Base-by-base conservation (phyloP, 352 stramenopile genomes). In the Lagenidium giganteum region DNA sequence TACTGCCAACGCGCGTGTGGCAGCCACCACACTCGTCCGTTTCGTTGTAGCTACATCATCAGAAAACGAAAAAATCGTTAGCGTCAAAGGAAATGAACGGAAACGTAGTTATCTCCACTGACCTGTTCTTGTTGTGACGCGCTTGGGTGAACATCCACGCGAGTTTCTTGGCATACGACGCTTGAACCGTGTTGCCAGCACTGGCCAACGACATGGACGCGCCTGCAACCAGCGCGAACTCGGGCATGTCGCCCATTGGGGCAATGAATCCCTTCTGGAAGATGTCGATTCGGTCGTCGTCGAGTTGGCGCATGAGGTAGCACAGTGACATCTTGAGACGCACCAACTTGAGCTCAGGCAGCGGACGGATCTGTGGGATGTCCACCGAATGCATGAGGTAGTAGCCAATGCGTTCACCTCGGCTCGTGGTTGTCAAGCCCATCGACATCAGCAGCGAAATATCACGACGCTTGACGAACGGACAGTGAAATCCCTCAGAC, bases 341-440 rank as follows among this genome's bases (percentile, higher is more conserved):
- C 26, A 51, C 31, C 18, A 57, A 22, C 41, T 57, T 57, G 49
- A 41, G 29, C 7, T 57, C 49, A 17, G 30, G 25, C 26, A 57
- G 35, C 20, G 49, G 30, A n/a, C 16, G 34, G 13, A 48, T 18
- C 16, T 45, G 34, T 33, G 31, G 45, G 20, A 52, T 37, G 13
- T 43, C 42, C 14, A 61, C 32, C 22, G 52, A 61, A 38, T 61
- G 52, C 26, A 55, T 47, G 23, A 61, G 35, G 26, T 61, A 55
- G 34, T 51, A 61, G 9, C 45, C 52, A 17, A 61, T 40, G 29
- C 28, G 30, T 17, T 61, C 52, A 17, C 42, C 44, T 11, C 6
- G 20, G 16, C 13, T 4, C 2, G 29, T 24, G n/a, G 31, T 49
- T 17, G 31, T n/a, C 17, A 55, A 18, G 16, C 47, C 47, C 16